A percentile compares a stretch with the other conserved stretches of the same genome.
phyloP scores from a whole-genome alignment of 23 red algal genomes.

The Chondrus crispus region DNA sequence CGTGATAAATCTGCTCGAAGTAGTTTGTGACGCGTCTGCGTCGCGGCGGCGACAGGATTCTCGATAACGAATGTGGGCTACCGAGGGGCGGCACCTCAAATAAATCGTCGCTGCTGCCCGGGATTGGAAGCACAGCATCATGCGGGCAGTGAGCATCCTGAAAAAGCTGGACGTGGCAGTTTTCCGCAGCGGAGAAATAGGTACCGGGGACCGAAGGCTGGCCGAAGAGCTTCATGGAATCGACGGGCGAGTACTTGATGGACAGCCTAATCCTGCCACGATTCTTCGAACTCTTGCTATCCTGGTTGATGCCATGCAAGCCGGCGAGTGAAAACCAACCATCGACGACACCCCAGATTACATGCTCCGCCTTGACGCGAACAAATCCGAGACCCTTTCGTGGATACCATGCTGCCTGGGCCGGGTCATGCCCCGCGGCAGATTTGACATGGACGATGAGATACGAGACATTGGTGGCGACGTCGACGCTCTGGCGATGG shows the following conservation, averaged over 20 bases:
- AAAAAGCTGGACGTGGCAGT: slow-evolving; percentile 60
- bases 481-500: slow-evolving; percentile 37
- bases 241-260: slow-evolving; percentile 48
- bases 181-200: slow-evolving; percentile 26
- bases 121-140: background rate
- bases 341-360: slow-evolving; percentile 33
- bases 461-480: slow-evolving; percentile 51
- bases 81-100: background rate
- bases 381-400: slow-evolving; percentile 62
- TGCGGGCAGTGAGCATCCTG: slow-evolving; percentile 48
- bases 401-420: slow-evolving; percentile 7
- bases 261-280: slow-evolving; percentile 28
- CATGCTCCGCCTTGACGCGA: slow-evolving; percentile 48
- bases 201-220: slow-evolving; percentile 52
- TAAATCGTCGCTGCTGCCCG: slow-evolving; percentile 23
- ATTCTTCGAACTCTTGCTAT: slow-evolving; percentile 52
- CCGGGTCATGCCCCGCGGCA: background rate
- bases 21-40: slow-evolving; percentile 13
- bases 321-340: slow-evolving; percentile 57
- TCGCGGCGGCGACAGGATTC: too few relatives aligned
- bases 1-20: slow-evolving; percentile 53
- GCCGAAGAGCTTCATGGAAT: slow-evolving; percentile 24
- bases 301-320: slow-evolving; percentile 25
- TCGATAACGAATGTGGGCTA: too few relatives aligned
- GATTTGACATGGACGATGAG: slow-evolving; percentile 68